phyloP scores from a whole-genome alignment of 2,329 filamentous ascomycete species.

The Spiromastix sp. region DNA sequence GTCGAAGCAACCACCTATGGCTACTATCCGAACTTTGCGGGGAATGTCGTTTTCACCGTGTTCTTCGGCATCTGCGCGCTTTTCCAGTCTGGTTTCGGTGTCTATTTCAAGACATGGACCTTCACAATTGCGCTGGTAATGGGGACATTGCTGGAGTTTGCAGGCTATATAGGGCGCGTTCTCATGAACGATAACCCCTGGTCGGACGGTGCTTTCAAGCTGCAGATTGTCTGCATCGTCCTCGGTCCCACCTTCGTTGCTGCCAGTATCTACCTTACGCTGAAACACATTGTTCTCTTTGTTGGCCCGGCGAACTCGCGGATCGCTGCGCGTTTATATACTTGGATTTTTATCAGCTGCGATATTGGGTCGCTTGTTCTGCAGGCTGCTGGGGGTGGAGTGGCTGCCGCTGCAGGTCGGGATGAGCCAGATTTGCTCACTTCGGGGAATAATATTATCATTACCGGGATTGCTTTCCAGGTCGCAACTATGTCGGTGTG shows the following conservation, averaged over 20 bases:
- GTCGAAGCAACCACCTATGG: constrained; percentile 41
- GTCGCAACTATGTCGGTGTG: constrained; percentile 38
- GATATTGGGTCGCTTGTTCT: constrained; percentile 50
- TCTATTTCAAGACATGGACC: constrained; percentile 45
- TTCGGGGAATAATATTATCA: constrained; percentile 45
- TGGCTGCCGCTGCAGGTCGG: constrained; percentile 42
- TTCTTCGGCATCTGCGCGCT: constrained; percentile 42
- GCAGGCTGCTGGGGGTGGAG: constrained; percentile 48
- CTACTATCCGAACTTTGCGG: constrained; percentile 42
- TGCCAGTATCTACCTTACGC: constrained; percentile 45
- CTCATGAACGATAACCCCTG: constrained; percentile 45
- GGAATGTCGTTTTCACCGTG: constrained; percentile 42
- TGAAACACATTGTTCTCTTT: constrained; percentile 47
- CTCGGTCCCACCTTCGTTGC: constrained; percentile 47
- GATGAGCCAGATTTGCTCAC: constrained; percentile 27
- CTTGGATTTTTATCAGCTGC: constrained; percentile 50
- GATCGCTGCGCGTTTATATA: constrained; percentile 41
- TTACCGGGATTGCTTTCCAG: constrained; percentile 48
- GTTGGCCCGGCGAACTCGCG: constrained; percentile 42
- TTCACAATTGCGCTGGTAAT: constrained; percentile 41
- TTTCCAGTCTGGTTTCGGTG: constrained; percentile 39
- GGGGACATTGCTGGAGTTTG: constrained; percentile 40
- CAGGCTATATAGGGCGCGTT: constrained; percentile 48
- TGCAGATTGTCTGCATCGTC: constrained; percentile 46
- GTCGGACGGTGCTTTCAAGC: constrained; percentile 37